These are phyloP conservation scores for Lunularia cruciata DNA, from an alignment of 225 moss, liverwort and hornwort species.

Conservation along the genomic window DNA sequence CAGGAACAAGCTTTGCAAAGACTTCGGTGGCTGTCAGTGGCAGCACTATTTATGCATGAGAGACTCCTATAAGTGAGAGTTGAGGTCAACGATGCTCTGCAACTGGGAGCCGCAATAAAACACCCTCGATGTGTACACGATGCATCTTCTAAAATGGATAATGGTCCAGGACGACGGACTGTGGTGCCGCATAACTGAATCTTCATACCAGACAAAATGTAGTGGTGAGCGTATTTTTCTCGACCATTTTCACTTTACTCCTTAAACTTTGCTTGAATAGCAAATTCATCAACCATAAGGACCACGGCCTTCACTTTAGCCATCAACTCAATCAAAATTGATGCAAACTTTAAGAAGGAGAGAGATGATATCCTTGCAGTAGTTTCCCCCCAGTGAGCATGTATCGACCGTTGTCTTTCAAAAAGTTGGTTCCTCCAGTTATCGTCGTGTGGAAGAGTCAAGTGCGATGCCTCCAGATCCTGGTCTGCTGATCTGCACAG, in stretches of 20 bases:
- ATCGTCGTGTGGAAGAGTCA: slow-evolving; percentile 1
- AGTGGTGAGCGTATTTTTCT: too few relatives aligned
- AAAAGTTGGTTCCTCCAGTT: slow-evolving; percentile 33
- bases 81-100: too few relatives aligned
- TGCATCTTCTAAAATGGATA: too few relatives aligned
- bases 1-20: background rate
- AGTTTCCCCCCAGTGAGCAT: slow-evolving; percentile 37
- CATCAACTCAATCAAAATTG: slow-evolving; percentile 47
- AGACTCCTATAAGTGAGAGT: too few relatives aligned
- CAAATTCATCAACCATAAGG: slow-evolving; percentile 42
- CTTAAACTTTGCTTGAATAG: slow-evolving; percentile 38
- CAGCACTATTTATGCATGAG: too few relatives aligned
- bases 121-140: too few relatives aligned
- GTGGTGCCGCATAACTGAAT: too few relatives aligned
- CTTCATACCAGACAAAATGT: too few relatives aligned
- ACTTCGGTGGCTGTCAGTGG: background rate
- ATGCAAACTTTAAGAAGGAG: slow-evolving; percentile 45
- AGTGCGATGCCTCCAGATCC: slow-evolving; percentile 17
- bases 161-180: too few relatives aligned
- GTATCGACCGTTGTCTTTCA: slow-evolving; percentile 23
- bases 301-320: slow-evolving; percentile 45
- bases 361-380: slow-evolving; percentile 40
- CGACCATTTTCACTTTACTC: too few relatives aligned
- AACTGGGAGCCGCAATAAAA: too few relatives aligned
- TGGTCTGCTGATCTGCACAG: slow-evolving; percentile 13